Evolutionary conservation across 1,284 basidiomycete genomes (phyloP), one percentile per base, ranked within the genome.

Genomic region (Ganoderma boninense): DNA sequence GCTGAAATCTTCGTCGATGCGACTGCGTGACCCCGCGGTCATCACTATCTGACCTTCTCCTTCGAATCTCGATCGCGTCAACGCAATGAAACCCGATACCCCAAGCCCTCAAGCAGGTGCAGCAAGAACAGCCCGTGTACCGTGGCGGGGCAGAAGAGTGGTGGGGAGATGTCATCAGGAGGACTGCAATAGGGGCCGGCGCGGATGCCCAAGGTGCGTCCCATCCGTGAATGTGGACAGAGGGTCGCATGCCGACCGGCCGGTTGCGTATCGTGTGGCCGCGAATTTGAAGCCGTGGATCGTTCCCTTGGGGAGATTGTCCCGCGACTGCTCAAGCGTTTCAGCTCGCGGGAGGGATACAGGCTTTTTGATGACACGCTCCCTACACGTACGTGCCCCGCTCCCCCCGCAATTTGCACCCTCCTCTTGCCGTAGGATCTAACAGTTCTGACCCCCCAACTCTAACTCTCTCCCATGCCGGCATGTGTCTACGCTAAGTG

Each of bases 161-260:
- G 92, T 95, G 93, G 93, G 79, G 81, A 38, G 90, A 92, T 72
- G 92, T 95, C 59, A 90, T 95, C 72, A 84, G 82, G 65, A 81
- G 87, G 69, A 95, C 93, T 54, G 93, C 92, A 29, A 77, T 93
- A 5, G 91, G 89, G 7, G 92, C 93, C 57, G 92, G 92, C 4
- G 92, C 89, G 13, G 83, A 90, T 78, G 77, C 84, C 63, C 74
- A 81, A 76, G 85, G 92, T 90, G 68, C 62, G 83, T 75, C 26
- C 64, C 54, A 5, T 26, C 40, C 10, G 60, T 23, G 23, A 18
- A 43, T 26, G n/a, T 6, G 60, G 5, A 7, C 18, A 2, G 4
- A 71, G 62, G 29, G 26, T 14, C 2, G 23, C 43, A 64, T 61
- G 23, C 11, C 52, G n/a, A 35, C 13, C 3, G 38, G 32, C 23